phyloP scores from a whole-genome alignment of 495 filamentous ascomycete species.

The Opeltia flavorubescens region DNA sequence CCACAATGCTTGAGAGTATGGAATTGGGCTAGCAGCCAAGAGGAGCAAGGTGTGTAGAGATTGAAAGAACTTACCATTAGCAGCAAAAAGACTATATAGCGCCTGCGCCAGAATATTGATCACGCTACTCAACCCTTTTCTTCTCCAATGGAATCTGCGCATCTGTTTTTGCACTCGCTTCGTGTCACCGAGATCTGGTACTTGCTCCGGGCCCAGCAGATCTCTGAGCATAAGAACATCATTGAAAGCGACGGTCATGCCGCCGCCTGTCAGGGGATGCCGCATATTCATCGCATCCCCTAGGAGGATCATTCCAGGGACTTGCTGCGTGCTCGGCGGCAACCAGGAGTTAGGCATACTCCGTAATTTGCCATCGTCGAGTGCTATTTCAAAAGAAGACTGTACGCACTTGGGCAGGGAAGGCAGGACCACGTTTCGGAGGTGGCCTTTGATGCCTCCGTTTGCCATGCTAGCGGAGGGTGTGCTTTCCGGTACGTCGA shows the following conservation, averaged over 20 bases:
- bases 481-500: constrained; percentile 75
- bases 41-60: neutral
- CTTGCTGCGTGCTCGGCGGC: constrained; percentile 54
- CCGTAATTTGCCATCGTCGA: constrained; percentile 56
- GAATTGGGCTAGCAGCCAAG: neutral
- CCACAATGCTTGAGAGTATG: too few relatives aligned
- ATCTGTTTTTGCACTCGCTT: constrained; percentile 51
- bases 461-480: constrained; percentile 52
- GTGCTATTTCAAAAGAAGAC: constrained; percentile 58
- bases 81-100: constrained; percentile 80
- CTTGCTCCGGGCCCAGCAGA: constrained; percentile 47
- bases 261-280: constrained; percentile 84
- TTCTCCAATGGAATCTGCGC: constrained; percentile 67
- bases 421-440: constrained; percentile 63
- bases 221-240: constrained; percentile 66
- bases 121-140: constrained; percentile 67
- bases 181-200: constrained; percentile 59
- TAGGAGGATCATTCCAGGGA: constrained; percentile 64
- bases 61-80: constrained; percentile 39
- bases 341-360: constrained; percentile 94
- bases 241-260: constrained; percentile 91
- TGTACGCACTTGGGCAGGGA: constrained; percentile 56
- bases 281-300: constrained; percentile 97
- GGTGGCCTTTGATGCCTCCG: constrained; percentile 73
- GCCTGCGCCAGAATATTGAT: constrained; percentile 96